These are phyloP conservation scores for Geotrichum australiense DNA, from an alignment of 1,139 yeast species.

Conservation along the genomic window DNA sequence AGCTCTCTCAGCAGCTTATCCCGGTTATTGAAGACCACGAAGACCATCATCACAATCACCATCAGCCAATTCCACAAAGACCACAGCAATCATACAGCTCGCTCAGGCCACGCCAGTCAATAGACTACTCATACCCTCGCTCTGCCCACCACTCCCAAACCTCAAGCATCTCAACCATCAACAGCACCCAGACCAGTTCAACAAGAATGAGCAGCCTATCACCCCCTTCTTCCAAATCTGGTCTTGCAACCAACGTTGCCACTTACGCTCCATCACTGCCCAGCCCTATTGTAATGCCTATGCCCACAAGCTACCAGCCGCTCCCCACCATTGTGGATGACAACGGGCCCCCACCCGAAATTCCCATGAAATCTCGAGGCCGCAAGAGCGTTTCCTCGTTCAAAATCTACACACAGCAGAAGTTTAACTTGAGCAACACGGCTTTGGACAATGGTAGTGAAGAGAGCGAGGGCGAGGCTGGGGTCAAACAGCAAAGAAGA, in stretches of 20 bases:
- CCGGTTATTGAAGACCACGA: too few relatives aligned
- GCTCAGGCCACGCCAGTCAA: neutral
- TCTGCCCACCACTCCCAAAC: too few relatives aligned
- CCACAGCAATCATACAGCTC: neutral
- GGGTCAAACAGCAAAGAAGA: slow-evolving; percentile 1
- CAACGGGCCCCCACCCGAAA: slow-evolving; percentile 1
- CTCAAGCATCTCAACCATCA: too few relatives aligned
- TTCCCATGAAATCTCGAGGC: slow-evolving; percentile 5
- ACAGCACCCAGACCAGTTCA: too few relatives aligned
- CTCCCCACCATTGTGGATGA: neutral
- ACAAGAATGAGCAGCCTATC: too few relatives aligned
- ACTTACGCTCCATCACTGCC: too few relatives aligned
- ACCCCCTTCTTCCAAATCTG: too few relatives aligned
- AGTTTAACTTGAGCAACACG: slow-evolving; percentile 6
- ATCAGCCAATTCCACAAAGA: neutral
- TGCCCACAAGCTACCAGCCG: too few relatives aligned
- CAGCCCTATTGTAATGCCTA: too few relatives aligned
- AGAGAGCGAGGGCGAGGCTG: neutral
- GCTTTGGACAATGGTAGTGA: slow-evolving; percentile 4
- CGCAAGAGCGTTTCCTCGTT: slow-evolving; percentile 6
- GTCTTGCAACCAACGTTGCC: too few relatives aligned
- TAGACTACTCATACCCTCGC: neutral
- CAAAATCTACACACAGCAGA: slow-evolving; percentile 9
- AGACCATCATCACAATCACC: too few relatives aligned
- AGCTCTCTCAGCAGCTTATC: too few relatives aligned